phyloP scores from a whole-genome alignment of 2,329 filamentous ascomycete genomes.

The Botrytis byssoidea region DNA sequence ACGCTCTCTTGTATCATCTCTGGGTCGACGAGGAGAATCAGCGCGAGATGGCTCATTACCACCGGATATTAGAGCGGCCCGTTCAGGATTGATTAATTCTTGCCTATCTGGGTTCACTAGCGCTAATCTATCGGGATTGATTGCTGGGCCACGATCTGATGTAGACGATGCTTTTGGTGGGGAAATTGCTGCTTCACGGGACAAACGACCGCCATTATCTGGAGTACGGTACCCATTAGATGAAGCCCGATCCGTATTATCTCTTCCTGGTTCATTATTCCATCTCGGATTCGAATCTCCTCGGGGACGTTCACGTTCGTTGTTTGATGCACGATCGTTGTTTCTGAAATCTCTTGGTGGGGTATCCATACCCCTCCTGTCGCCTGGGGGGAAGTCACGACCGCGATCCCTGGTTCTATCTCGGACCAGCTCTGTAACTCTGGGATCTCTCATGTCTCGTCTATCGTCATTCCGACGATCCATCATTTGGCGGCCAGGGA shows the following conservation, averaged over 20 bases:
- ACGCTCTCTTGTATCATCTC: constrained; percentile 37
- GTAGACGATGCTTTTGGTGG: constrained; percentile 32
- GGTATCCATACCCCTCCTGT: constrained; percentile 34
- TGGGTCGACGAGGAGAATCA: constrained; percentile 36
- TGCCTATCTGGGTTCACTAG: constrained; percentile 34
- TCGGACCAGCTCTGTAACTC: constrained; percentile 29
- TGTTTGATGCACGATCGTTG: constrained; percentile 29
- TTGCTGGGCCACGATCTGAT: constrained; percentile 31
- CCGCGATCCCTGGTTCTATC: constrained; percentile 36
- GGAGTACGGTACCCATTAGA: constrained; percentile 28
- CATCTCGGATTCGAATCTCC: constrained; percentile 36
- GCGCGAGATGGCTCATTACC: constrained; percentile 32
- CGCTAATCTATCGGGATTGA: constrained; percentile 31
- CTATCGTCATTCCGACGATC: constrained; percentile 38
- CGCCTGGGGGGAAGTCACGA: constrained; percentile 34
- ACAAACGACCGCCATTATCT: constrained; percentile 34
- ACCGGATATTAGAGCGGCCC: constrained; percentile 38
- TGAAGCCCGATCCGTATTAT: constrained; percentile 32
- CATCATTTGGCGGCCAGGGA: constrained; percentile 34
- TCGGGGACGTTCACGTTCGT: constrained; percentile 34
- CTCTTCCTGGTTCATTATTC: constrained; percentile 34
- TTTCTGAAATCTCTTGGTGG: constrained; percentile 34
- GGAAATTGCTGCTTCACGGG: constrained; percentile 36
- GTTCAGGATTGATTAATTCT: constrained; percentile 39
- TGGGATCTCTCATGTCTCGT: constrained; percentile 34